Evolutionary conservation across 768 basidiomycete species (phyloP), one percentile per base, ranked within the genome.

Genomic region (Rickenella mellea): DNA sequence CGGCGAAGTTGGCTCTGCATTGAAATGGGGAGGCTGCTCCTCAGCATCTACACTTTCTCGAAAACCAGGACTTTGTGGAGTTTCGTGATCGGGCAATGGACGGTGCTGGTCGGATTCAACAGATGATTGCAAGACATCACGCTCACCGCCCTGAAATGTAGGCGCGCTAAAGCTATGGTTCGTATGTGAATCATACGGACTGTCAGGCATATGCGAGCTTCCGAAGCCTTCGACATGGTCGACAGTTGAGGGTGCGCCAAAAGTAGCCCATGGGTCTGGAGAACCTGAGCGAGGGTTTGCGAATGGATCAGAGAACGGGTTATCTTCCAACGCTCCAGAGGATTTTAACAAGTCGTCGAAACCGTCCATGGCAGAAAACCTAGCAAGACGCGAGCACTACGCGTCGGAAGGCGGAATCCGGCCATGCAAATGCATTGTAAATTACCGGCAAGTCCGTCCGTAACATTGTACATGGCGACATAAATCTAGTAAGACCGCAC

Each of bases 401-500:
- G n/a, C n/a, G n/a, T n/a, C n/a, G n/a, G n/a, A n/a, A n/a, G n/a
- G n/a, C n/a, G n/a, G n/a, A n/a, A n/a, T n/a, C n/a, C n/a, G n/a
- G n/a, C n/a, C n/a, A n/a, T n/a, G n/a, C n/a, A n/a, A n/a, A n/a
- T n/a, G n/a, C n/a, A n/a, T n/a, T n/a, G n/a, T n/a, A n/a, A n/a
- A n/a, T n/a, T n/a, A n/a, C n/a, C n/a, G n/a, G n/a, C n/a, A n/a
- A n/a, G n/a, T n/a, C n/a, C n/a, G n/a, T n/a, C n/a, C n/a, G n/a
- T n/a, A n/a, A n/a, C n/a, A n/a, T n/a, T n/a, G n/a, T n/a, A n/a
- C n/a, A n/a, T n/a, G n/a, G n/a, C n/a, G n/a, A n/a, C n/a, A n/a
- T n/a, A n/a, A n/a, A n/a, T n/a, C n/a, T n/a, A n/a, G 55, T 80
- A 88, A 30, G 83, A 89, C 55, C 72, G 71, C 51, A 91, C 87